A percentile compares a stretch with the other conserved stretches of the same genome.
Evolutionary conservation across 2,329 filamentous ascomycete genomes (phyloP).

Genomic region (Scortechinia acanthostroma): DNA sequence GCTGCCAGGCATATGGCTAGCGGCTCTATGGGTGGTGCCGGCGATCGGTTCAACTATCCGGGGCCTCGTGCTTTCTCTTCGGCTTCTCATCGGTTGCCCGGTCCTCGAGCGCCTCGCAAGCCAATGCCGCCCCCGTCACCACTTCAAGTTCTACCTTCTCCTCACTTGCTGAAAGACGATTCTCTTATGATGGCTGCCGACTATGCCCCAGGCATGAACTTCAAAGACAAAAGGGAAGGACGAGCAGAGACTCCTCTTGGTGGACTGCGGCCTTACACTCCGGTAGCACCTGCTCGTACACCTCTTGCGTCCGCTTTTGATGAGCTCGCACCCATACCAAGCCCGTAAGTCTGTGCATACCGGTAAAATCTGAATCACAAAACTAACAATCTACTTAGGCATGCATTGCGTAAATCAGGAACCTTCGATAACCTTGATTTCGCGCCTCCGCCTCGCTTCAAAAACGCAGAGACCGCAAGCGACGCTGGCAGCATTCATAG

Average conservation of each 20-base stretch:
- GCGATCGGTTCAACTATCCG: slow-evolving; percentile 12
- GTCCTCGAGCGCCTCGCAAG: slow-evolving; percentile 31
- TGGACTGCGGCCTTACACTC: not conserved
- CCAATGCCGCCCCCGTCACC: slow-evolving; percentile 43
- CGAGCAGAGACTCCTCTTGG: not conserved
- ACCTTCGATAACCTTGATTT: slow-evolving; percentile 38
- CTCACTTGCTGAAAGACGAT: slow-evolving; percentile 49
- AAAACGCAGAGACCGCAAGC: slow-evolving; percentile 26
- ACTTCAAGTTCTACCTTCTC: slow-evolving; percentile 48
- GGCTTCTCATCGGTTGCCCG: slow-evolving; percentile 31
- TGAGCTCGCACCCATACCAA: not conserved
- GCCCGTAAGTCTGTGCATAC: slow-evolving; percentile 2
- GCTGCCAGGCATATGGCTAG: slow-evolving; percentile 32
- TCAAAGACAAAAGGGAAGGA: slow-evolving; percentile 8
- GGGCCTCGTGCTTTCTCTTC: slow-evolving; percentile 36
- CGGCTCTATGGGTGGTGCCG: slow-evolving; percentile 20
- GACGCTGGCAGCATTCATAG: slow-evolving; percentile 39
- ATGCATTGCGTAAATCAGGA: slow-evolving; percentile 35
- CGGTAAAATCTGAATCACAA: not conserved
- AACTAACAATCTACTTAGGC: slow-evolving; percentile 15
- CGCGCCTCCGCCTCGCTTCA: slow-evolving; percentile 35
- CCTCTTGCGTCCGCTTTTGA: not conserved
- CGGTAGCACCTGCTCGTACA: not conserved
- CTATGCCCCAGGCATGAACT: slow-evolving; percentile 43
- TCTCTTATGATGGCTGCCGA: slow-evolving; percentile 46